These are phyloP conservation scores for Zygotorulaspora sp. DNA, from an alignment of 805 yeast genomes.

Conservation along the genomic window DNA sequence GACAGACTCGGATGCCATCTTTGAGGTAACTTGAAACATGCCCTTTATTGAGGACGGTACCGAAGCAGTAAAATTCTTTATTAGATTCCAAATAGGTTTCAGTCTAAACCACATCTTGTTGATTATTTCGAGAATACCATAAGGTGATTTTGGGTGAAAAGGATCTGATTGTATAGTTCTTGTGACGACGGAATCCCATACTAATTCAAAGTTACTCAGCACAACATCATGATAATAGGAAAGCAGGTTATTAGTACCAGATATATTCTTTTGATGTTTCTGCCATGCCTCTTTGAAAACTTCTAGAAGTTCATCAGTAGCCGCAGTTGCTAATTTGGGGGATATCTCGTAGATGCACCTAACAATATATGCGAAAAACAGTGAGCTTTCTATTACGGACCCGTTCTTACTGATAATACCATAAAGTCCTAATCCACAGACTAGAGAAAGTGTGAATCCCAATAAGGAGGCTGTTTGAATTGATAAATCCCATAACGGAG, in stretches of 20 bases:
- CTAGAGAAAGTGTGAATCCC: slow-evolving; percentile 78
- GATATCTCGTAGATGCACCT: slow-evolving; percentile 90
- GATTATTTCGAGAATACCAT: slow-evolving; percentile 6
- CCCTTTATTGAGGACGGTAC: slow-evolving; percentile 33
- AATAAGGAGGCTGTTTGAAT: slow-evolving; percentile 72
- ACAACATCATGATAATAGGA: slow-evolving; percentile 29
- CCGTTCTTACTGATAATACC: slow-evolving; percentile 84
- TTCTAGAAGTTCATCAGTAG: slow-evolving; percentile 41
- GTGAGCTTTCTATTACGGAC: slow-evolving; percentile 83
- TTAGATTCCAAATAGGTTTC: slow-evolving; percentile 30
- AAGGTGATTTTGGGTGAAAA: slow-evolving; percentile 22
- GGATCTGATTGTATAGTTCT: slow-evolving; percentile 20
- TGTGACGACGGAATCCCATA: slow-evolving; percentile 29
- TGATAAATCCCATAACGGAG: slow-evolving; percentile 68
- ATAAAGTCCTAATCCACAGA: slow-evolving; percentile 67
- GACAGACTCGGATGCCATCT: slow-evolving; percentile 54
- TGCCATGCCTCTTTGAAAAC: slow-evolving; percentile 38
- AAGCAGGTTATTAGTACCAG: slow-evolving; percentile 33
- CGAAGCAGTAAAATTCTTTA: slow-evolving; percentile 28
- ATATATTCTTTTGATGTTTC: slow-evolving; percentile 32
- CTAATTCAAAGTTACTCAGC: slow-evolving; percentile 25
- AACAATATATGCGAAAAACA: slow-evolving; percentile 85
- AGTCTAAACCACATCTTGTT: slow-evolving; percentile 17
- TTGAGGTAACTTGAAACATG: slow-evolving; percentile 33
- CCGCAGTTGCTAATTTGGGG: slow-evolving; percentile 70